Evolutionary conservation across 768 basidiomycete species (phyloP).

Genomic region (Exidia glandulosa): DNA sequence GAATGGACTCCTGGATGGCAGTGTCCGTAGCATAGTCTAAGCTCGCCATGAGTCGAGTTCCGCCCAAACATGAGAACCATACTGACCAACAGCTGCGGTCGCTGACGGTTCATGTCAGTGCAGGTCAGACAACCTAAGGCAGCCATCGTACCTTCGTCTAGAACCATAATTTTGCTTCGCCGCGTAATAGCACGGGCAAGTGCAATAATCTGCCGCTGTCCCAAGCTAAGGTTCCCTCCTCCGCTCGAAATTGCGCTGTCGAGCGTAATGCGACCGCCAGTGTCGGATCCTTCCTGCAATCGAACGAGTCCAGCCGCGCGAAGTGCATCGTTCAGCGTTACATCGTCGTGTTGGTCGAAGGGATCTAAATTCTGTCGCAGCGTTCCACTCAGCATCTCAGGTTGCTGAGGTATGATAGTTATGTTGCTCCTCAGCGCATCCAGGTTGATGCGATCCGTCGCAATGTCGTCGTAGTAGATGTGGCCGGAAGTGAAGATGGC

Average conservation of each 20-base stretch:
- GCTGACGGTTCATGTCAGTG: no score
- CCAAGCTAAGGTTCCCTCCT: constrained; percentile 27
- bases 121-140: no score
- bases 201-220: constrained; percentile 37
- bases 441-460: constrained; percentile 23
- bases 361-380: constrained; percentile 53
- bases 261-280: constrained; percentile 25
- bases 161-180: constrained; percentile 41
- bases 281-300: constrained; percentile 12
- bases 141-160: constrained; percentile 38
- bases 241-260: constrained; percentile 32
- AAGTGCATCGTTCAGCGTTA: constrained; percentile 27
- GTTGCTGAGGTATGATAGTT: constrained; percentile 19
- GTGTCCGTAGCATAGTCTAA: constrained; percentile 25
- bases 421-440: constrained; percentile 24
- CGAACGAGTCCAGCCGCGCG: constrained; percentile 12
- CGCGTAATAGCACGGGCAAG: constrained; percentile 44
- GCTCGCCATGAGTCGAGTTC: neutral
- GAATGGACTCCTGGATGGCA: constrained; percentile 45
- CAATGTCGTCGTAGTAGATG: constrained; percentile 25
- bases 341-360: constrained; percentile 43
- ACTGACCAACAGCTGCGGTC: no score
- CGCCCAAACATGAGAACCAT: neutral
- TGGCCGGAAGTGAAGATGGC: constrained; percentile 28
- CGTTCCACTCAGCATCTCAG: constrained; percentile 23